Conservation (phyloP, 2,329 filamentous ascomycete species). For the Pseudogymnoascus sp. region DNA sequence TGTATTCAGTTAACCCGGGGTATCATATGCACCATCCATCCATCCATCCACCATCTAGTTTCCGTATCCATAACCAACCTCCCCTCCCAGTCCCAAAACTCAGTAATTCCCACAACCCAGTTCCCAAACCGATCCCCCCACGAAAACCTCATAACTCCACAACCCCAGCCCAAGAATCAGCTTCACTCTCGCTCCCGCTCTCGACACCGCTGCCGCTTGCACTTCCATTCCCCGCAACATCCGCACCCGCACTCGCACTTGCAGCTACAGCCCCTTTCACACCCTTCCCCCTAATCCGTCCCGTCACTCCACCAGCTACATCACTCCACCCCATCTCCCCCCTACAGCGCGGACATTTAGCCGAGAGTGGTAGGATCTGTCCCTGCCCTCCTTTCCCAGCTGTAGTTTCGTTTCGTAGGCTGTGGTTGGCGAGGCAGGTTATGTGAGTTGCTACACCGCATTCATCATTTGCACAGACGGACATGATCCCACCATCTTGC, state of each 20-base stretch:
- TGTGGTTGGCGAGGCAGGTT: constrained; percentile 50
- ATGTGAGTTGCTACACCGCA: constrained; percentile 55
- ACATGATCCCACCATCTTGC: constrained; percentile 45
- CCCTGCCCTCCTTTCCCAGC: constrained; percentile 29
- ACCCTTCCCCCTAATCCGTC: constrained; percentile 63
- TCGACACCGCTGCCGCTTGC: not conserved
- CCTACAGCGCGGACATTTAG: constrained; percentile 65
- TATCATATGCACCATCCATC: too few species aligned
- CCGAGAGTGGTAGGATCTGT: constrained; percentile 57
- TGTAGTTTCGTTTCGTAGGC: constrained; percentile 33
- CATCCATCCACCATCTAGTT: too few species aligned
- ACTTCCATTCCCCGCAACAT: not conserved
- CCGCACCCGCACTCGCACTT: not conserved
- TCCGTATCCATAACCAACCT: too few species aligned
- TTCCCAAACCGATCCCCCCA: too few species aligned
- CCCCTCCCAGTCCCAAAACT: too few species aligned
- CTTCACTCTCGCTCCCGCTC: not conserved
- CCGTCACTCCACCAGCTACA: constrained; percentile 74
- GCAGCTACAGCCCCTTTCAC: constrained; percentile 35
- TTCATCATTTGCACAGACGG: constrained; percentile 45
- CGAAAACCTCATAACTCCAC: not conserved
- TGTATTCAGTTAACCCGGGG: too few species aligned
- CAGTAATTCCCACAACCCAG: too few species aligned
- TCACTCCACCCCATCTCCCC: constrained; percentile 60
- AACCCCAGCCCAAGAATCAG: not conserved